phyloP scores from a whole-genome alignment of 495 filamentous ascomycete species.

The Neurospora tetrasperma region DNA sequence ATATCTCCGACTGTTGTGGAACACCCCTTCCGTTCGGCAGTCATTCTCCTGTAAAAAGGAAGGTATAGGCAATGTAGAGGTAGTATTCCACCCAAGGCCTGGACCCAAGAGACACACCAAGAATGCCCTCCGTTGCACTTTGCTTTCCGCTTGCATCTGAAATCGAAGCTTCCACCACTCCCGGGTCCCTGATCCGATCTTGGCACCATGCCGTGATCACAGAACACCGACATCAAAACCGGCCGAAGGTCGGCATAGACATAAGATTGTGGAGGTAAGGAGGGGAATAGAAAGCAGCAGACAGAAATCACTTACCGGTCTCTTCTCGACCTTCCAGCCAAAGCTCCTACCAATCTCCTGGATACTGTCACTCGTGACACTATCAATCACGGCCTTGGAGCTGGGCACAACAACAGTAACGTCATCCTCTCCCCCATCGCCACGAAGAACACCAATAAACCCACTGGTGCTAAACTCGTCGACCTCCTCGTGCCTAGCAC shows the following conservation, averaged over 20 bases:
- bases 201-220: not conserved
- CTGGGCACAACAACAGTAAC: constrained; percentile 70
- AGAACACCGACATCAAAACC: not conserved
- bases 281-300: not conserved
- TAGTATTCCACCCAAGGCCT: not conserved
- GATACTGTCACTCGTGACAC: constrained; percentile 65
- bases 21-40: not conserved
- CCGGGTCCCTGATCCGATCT: not conserved
- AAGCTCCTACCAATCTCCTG: constrained; percentile 55
- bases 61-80: not conserved
- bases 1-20: not conserved
- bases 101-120: not conserved
- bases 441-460: constrained; percentile 63
- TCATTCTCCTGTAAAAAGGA: not conserved
- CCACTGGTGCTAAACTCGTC: constrained; percentile 88
- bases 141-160: not conserved
- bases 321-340: constrained; percentile 57
- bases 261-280: too few relatives aligned
- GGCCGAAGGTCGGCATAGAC: too few relatives aligned
- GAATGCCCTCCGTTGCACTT: not conserved
- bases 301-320: constrained; percentile 32
- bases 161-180: not conserved
- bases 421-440: constrained; percentile 33
- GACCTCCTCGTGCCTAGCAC: constrained; percentile 62
- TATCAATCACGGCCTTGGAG: constrained; percentile 71